phyloP scores from a whole-genome alignment of 148 eudicot genomes.

The Cornus kousa region DNA sequence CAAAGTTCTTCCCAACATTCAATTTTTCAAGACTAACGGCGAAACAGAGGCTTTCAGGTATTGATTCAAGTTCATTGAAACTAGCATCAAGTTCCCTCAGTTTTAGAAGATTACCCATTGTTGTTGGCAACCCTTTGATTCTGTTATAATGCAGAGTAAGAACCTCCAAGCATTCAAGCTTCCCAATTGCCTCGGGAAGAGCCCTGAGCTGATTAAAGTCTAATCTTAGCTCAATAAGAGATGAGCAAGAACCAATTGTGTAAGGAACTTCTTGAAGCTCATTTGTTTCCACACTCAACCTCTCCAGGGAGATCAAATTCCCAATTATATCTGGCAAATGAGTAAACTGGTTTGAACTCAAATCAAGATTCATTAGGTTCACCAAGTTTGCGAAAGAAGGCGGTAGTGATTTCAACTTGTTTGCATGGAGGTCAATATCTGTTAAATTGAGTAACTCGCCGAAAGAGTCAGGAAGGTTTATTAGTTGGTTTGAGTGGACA shows the following conservation, averaged over 20 bases:
- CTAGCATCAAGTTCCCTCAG: constrained; percentile 59
- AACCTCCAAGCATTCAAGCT: constrained; percentile 45
- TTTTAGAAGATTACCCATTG: constrained; percentile 48
- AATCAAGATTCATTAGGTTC: constrained; percentile 42
- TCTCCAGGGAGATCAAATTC: constrained; percentile 43
- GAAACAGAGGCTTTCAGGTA: constrained; percentile 64
- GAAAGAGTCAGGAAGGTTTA: constrained; percentile 62
- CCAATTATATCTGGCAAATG: constrained; percentile 55
- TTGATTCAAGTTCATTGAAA: constrained; percentile 64
- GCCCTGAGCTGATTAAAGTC: constrained; percentile 63
- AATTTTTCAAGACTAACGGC: constrained; percentile 43
- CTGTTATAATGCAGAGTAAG: constrained; percentile 59
- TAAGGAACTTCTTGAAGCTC: constrained; percentile 66
- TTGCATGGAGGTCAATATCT: constrained; percentile 53
- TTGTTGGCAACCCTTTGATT: constrained; percentile 52
- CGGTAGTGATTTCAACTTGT: constrained; percentile 59
- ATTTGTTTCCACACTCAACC: constrained; percentile 48
- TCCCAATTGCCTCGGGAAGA: constrained; percentile 69
- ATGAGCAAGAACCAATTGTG: constrained; percentile 57
- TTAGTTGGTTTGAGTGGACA: constrained; percentile 58
- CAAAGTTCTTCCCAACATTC: constrained; percentile 73
- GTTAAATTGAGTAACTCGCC: constrained; percentile 50
- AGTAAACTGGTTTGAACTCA: constrained; percentile 53
- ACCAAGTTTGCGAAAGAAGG: constrained; percentile 47
- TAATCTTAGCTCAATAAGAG: constrained; percentile 53